Percentiles rank a stretch among this genome's conserved stretches.
These are phyloP conservation scores for Ilyonectria sp. DNA, from an alignment of 2,329 filamentous ascomycete species.

Conservation along the genomic window DNA sequence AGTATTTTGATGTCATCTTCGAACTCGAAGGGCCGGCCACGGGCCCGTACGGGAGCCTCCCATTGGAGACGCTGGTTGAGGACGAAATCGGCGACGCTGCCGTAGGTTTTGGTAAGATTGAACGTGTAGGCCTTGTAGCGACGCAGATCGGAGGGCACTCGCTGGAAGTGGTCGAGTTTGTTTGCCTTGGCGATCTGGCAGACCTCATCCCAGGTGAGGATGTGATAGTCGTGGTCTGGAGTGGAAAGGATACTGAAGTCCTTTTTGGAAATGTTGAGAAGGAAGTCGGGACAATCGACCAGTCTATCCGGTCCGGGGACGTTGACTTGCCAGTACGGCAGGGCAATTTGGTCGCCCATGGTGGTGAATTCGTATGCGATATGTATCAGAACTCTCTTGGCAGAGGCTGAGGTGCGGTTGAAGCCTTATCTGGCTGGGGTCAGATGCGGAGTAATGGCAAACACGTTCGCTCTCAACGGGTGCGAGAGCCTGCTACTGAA, in stretches of 20 bases:
- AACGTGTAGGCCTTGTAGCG: slow-evolving; percentile 81
- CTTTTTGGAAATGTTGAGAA: slow-evolving; percentile 75
- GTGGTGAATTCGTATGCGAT: not conserved
- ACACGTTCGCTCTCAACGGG: no score
- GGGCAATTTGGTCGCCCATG: slow-evolving; percentile 56
- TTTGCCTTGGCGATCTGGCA: slow-evolving; percentile 74
- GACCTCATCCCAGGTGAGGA: slow-evolving; percentile 80
- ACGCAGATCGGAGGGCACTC: slow-evolving; percentile 83
- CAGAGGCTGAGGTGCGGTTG: not conserved
- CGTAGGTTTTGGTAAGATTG: slow-evolving; percentile 75
- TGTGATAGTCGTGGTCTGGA: slow-evolving; percentile 75
- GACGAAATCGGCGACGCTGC: slow-evolving; percentile 85
- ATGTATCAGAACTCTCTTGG: not conserved
- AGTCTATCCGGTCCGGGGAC: slow-evolving; percentile 75
- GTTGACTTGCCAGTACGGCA: slow-evolving; percentile 89
- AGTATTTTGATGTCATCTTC: slow-evolving; percentile 79
- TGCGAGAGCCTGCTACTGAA: not conserved
- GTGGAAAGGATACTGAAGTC: slow-evolving; percentile 80
- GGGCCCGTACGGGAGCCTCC: slow-evolving; percentile 61
- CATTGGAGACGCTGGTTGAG: slow-evolving; percentile 79
- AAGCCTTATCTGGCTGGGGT: not conserved
- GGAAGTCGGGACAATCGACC: slow-evolving; percentile 78
- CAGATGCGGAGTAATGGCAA: not conserved
- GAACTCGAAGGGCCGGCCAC: slow-evolving; percentile 58
- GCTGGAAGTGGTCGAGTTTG: slow-evolving; percentile 82